These are phyloP conservation scores for Hypoxylon crocopeplum DNA, from an alignment of 495 filamentous ascomycete genomes.

Conservation along the genomic window DNA sequence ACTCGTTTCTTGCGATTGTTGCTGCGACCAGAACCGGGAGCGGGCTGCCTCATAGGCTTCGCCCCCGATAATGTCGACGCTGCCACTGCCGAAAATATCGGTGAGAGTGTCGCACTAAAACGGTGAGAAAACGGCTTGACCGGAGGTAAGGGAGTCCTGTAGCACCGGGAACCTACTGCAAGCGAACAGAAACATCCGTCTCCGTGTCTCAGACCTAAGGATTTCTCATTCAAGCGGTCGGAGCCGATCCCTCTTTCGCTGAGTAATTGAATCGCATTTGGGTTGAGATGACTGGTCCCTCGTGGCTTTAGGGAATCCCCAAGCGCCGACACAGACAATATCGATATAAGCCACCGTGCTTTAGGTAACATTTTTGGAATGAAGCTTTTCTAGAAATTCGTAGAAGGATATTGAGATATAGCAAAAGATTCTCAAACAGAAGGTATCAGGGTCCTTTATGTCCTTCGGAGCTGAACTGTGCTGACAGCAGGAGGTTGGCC, in stretches of 20 bases:
- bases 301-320: neutral
- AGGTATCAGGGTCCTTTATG: too few species aligned
- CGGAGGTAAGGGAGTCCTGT: neutral
- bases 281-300: neutral
- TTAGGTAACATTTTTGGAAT: neutral
- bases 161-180: slow-evolving; percentile 8
- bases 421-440: too few species aligned
- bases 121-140: neutral
- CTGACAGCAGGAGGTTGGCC: too few species aligned
- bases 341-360: neutral
- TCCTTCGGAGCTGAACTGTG: too few species aligned
- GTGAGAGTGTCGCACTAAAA: slow-evolving; percentile 16
- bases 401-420: too few species aligned
- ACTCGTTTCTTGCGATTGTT: slow-evolving; percentile 26
- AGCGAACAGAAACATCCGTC: slow-evolving; percentile 17
- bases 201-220: neutral
- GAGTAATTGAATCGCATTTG: neutral
- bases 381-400: neutral
- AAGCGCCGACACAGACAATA: neutral
- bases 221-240: slow-evolving; percentile 7
- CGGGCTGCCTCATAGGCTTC: slow-evolving; percentile 16
- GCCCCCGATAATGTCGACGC: slow-evolving; percentile 10
- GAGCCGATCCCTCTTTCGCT: slow-evolving; percentile 7
- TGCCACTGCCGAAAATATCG: slow-evolving; percentile 7
- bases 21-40: slow-evolving; percentile 29